A percentile compares a stretch with the other conserved stretches of the same genome.
Evolutionary conservation across 306 rosid genomes (phyloP).

Genomic region (Glycine latifolia): DNA sequence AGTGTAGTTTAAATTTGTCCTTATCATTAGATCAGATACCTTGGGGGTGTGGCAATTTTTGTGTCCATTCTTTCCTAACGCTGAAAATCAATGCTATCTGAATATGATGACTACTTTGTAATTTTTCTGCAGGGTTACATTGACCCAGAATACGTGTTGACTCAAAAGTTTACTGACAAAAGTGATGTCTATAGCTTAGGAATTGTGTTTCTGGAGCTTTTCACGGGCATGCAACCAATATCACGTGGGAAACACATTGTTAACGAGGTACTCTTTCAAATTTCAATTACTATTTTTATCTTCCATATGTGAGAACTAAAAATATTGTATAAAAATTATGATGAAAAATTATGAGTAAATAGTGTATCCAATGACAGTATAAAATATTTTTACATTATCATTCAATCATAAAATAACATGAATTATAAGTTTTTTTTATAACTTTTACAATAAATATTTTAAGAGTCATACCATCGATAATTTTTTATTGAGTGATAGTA

Average conservation of each 20-base stretch:
- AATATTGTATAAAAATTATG: background rate
- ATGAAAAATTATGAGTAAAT: background rate
- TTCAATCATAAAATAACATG: background rate
- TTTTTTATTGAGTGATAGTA: background rate
- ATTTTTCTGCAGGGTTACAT: conserved; percentile 67
- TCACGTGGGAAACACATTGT: conserved; percentile 73
- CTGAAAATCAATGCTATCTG: background rate
- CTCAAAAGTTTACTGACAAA: conserved; percentile 77
- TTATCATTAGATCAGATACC: background rate
- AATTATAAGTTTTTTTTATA: background rate
- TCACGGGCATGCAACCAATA: conserved; percentile 71
- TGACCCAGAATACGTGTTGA: conserved; percentile 76
- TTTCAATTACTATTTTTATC: background rate
- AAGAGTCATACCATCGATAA: background rate
- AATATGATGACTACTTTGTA: conserved; percentile 5
- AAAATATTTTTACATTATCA: background rate
- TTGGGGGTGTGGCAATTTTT: background rate
- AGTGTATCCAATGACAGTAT: background rate
- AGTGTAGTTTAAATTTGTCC: background rate
- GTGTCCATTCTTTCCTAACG: background rate
- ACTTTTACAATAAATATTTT: background rate
- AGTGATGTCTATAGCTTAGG: conserved; percentile 80
- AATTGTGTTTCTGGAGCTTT: conserved; percentile 72
- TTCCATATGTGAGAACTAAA: background rate
- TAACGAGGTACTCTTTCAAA: conserved; percentile 62